Percentiles rank a stretch among this genome's conserved stretches.
phyloP scores from a whole-genome alignment of 768 basidiomycete genomes.

The Auricularia sp. region DNA sequence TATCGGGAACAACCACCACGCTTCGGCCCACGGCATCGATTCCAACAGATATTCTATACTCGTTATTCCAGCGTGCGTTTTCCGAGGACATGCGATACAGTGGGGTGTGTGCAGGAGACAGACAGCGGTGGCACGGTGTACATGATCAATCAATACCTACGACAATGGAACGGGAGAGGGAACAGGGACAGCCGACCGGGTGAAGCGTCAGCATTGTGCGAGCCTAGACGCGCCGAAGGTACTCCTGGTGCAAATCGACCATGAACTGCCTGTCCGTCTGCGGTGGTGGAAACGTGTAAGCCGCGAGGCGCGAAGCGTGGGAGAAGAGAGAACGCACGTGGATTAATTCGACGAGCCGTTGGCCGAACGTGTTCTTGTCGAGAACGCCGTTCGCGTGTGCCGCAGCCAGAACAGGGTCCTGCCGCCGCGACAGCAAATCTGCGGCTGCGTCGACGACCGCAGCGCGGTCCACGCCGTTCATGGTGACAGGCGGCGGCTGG shows the following conservation, averaged over 20 bases:
- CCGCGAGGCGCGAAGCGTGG: not conserved
- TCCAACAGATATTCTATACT: too few relatives aligned
- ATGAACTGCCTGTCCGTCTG: slow-evolving; percentile 1
- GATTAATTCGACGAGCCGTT: not conserved
- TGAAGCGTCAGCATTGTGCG: too few relatives aligned
- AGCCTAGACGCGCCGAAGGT: not conserved
- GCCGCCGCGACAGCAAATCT: not conserved
- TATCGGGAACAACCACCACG: too few relatives aligned
- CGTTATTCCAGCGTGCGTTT: too few relatives aligned
- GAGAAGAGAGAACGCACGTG: not conserved
- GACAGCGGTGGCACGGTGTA: too few relatives aligned
- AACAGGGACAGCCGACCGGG: too few relatives aligned
- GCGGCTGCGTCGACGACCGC: not conserved
- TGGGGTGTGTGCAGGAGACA: too few relatives aligned
- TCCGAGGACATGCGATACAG: too few relatives aligned
- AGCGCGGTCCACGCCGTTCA: not conserved
- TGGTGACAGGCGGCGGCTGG: not conserved
- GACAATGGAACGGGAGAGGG: too few relatives aligned
- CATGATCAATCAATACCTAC: too few relatives aligned
- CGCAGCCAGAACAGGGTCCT: not conserved
- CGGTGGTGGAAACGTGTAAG: not conserved
- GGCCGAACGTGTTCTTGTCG: not conserved
- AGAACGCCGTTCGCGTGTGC: not conserved
- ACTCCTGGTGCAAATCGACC: slow-evolving; percentile 2
- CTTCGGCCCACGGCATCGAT: too few relatives aligned